Evolutionary conservation across 805 yeast genomes (phyloP), one percentile per base, ranked within the genome.

Genomic region (Pichia insulana): DNA sequence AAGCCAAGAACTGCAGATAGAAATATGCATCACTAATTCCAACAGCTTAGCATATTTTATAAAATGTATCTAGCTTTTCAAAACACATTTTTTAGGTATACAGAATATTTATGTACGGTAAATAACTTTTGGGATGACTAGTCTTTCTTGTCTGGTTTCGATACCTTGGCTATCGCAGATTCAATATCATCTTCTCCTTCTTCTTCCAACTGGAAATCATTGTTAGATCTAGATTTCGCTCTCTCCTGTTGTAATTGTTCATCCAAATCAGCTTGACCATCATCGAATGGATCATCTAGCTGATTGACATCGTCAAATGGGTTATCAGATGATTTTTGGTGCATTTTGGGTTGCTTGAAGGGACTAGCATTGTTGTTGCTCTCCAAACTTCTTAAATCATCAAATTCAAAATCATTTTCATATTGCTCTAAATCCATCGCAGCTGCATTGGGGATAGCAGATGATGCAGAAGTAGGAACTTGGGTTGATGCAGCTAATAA

Each of bases 1-100:
- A 89, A 85, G 63, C 98, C 99, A 50, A 76, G 98, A 67, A 89
- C 98, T 35, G 96, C 97, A 33, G 90, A 84, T 67, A 76, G 96
- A 71, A 80, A 76, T 51, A 48, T 43, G 42, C 30, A 28, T 31
- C 37, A 34, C 9, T 34, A 15, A 28, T 6, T 28, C 8, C 8
- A 26, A 28, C 15, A 11, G 10, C 10, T 28, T 11, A n/a, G 5
- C 6, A 28, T 7, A 6, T 11, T 28, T 7, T 28, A 11, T 28
- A 28, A 12, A 12, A 28, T 7, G 5, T 28, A 5, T 28, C 13
- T n/a, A 22, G 5, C 5, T 22, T 22, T 22, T 22, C 8, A 8
- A 22, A 8, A 22, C 5, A 22, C 8, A 16, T 25, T 25, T 20
- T 19, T 7, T 20, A 17, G 12, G 2, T 20, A 17, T 20, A 13